Base-by-base conservation (phyloP, 2,329 filamentous ascomycete genomes). In the Zalaria sp. region DNA sequence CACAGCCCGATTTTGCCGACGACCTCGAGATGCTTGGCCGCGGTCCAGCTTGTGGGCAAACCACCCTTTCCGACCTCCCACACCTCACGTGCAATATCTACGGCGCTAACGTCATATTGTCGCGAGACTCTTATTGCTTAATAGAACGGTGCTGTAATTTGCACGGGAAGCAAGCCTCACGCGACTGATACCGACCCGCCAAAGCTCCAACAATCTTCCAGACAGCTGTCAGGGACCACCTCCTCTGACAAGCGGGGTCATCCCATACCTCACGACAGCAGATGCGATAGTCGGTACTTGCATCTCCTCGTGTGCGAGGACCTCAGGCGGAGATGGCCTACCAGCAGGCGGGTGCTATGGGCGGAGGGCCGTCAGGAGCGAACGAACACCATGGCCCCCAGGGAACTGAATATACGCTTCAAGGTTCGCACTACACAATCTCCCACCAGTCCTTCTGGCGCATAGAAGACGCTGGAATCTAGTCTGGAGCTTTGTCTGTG, bases 371-470 rank as follows among this genome's bases (percentile, higher is more conserved):
- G 49, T 62, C 64, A 40, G 68, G 66, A 41, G 65, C 63, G 44
- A 64, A 57, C 46, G 67, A 69, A 46, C 61, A 66, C 41, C 61
- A 62, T 60, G 66, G 56, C 45, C 60, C 75, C 63, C 59, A 72
- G 53, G 79, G 77, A 46, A 83, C 79, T 3, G 79, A 83, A 57
- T 83, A 83, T 57, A 83, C 79, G 43, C 59, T 83, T 49, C 79
- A 83, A 68, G 79, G 79, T 82, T 58, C 55, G 68, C 34, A 29
- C 35, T 40, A 27, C 37, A 45, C 35, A 26, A 27, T 27, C 31
- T 32, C 27, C 8, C 6, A 36, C 8, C 9, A 34, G 5, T n/a
- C 18, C 9, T 11, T 9, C 31, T 9, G 31, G 31, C 31, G 9
- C 8, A 9, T 9, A 34, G 11, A 11, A 34, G 8, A 11, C 9